Evolutionary conservation across 108 stramenopile species (phyloP), one percentile per base, ranked within the genome.

Genomic region (Ochromonas danica): DNA sequence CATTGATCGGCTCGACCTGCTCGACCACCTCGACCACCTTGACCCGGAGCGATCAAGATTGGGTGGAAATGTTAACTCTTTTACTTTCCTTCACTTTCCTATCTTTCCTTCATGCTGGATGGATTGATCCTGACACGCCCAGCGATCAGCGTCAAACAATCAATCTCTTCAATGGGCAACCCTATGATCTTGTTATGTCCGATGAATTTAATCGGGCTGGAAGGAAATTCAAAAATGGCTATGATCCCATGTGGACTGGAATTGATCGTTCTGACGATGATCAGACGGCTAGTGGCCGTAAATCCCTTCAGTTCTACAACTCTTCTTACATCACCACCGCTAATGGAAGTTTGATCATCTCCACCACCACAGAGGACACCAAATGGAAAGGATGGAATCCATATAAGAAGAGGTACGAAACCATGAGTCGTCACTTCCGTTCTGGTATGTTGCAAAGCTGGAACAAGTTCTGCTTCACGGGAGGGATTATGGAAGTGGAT

Each of bases 401-500:
- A 63, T 61, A 88, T 0, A 87, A 81, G 60, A 40, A 77, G 43
- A 86, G 89, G 80, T 92, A 91, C 65, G 84, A 84, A 33, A 62
- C 80, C 0, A 86, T 89, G 30, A 88, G 86, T 22, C 97, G 95
- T 78, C 88, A 94, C 79, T 96, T 96, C 81, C 90, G 90, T 45
- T 91, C 91, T 60, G 98, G 92, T 42, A 97, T 98, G 96, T 2
- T 98, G 40, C 96, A 95, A 79, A 81, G 87, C 2, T 98, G 97
- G 97, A 93, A 98, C 83, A 98, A 98, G 77, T 98, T 98, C 83
- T 98, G 97, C 82, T 97, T 97, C 80, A 94, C 95, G 0, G 97
- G 97, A 25, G 97, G 97, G 30, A 88, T 96, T 42, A 79, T 97
- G 60, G 96, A 97, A 80, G 90, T 95, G 25, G 84, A 90, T 78